A percentile compares a stretch with the other conserved stretches of the same genome.
These are phyloP conservation scores for Amesomyces nigricolor DNA, from an alignment of 2,329 filamentous ascomycete species.

Conservation along the genomic window DNA sequence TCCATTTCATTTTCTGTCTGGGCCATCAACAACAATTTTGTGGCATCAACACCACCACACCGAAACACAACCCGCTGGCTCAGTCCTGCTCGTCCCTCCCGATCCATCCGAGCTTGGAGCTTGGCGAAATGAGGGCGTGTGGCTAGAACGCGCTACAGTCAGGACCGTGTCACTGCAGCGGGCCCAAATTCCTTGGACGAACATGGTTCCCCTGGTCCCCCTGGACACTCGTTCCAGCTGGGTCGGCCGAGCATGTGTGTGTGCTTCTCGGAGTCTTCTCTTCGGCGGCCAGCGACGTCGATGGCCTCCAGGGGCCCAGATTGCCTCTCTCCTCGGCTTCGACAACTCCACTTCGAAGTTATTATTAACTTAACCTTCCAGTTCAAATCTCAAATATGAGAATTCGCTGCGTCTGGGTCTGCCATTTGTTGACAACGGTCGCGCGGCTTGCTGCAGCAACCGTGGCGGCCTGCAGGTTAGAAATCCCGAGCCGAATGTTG, in stretches of 20 bases:
- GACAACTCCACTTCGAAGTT: background rate
- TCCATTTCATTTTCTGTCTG: too few relatives aligned
- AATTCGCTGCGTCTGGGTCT: background rate
- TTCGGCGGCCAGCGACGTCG: conserved; percentile 14
- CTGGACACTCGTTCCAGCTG: conserved; percentile 16
- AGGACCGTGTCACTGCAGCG: conserved; percentile 11
- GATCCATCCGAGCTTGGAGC: conserved; percentile 8
- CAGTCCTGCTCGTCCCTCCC: background rate
- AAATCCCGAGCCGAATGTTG: background rate
- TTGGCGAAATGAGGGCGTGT: conserved; percentile 21
- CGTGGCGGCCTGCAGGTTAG: background rate
- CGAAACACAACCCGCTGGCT: background rate
- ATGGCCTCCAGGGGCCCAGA: conserved; percentile 12
- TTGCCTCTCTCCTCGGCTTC: background rate
- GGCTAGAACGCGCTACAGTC: conserved; percentile 6
- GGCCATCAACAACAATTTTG: too few relatives aligned
- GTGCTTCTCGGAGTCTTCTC: background rate
- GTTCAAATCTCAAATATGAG: too few relatives aligned
- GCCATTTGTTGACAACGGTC: background rate
- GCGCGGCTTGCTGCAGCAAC: background rate
- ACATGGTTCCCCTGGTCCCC: conserved; percentile 11
- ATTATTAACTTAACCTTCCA: background rate
- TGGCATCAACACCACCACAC: background rate
- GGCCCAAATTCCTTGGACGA: conserved; percentile 10
- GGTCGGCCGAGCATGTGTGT: conserved; percentile 12